A percentile compares a stretch with the other conserved stretches of the same genome.
phyloP scores from a whole-genome alignment of 2,329 filamentous ascomycete species.

The Leptographium galeiforme region DNA sequence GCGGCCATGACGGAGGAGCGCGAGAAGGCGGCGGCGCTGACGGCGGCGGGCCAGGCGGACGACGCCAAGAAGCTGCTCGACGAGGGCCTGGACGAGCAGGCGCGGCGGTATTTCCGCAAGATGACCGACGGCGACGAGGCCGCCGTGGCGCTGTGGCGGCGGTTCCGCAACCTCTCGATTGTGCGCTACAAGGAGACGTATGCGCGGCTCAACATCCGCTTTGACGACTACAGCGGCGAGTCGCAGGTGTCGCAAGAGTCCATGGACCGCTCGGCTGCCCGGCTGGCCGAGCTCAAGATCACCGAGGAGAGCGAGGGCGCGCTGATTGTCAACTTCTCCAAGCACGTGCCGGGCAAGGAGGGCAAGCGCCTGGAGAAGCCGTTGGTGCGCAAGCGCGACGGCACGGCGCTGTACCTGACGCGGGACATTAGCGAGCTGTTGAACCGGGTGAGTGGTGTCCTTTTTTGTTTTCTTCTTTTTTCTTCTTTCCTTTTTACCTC shows the following conservation, averaged over 20 bases:
- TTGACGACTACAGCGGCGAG: slow-evolving; percentile 64
- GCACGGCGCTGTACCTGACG: slow-evolving; percentile 65
- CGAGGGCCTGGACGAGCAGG: slow-evolving; percentile 57
- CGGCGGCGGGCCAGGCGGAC: slow-evolving; percentile 39
- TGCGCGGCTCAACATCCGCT: slow-evolving; percentile 55
- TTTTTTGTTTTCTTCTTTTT: neutral
- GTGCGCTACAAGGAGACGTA: slow-evolving; percentile 55
- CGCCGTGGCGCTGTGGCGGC: slow-evolving; percentile 49
- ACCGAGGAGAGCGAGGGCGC: slow-evolving; percentile 60
- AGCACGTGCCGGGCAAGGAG: slow-evolving; percentile 50
- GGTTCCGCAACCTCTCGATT: slow-evolving; percentile 55
- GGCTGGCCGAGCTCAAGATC: slow-evolving; percentile 50
- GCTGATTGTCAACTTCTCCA: slow-evolving; percentile 57
- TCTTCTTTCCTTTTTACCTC: neutral
- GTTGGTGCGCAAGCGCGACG: slow-evolving; percentile 59
- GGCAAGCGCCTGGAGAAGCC: slow-evolving; percentile 59
- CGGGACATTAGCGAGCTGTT: slow-evolving; percentile 65
- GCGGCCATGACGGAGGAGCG: slow-evolving; percentile 52
- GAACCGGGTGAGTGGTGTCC: slow-evolving; percentile 28
- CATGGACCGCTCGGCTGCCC: slow-evolving; percentile 50
- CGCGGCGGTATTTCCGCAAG: slow-evolving; percentile 56
- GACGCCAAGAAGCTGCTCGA: slow-evolving; percentile 36
- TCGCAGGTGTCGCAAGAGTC: slow-evolving; percentile 54
- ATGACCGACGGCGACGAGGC: slow-evolving; percentile 55
- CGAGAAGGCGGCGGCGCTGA: slow-evolving; percentile 45